Percentiles rank a stretch among this genome's conserved stretches.
Conservation (phyloP, 2,329 filamentous ascomycete species). For the Drechslera avenae region DNA sequence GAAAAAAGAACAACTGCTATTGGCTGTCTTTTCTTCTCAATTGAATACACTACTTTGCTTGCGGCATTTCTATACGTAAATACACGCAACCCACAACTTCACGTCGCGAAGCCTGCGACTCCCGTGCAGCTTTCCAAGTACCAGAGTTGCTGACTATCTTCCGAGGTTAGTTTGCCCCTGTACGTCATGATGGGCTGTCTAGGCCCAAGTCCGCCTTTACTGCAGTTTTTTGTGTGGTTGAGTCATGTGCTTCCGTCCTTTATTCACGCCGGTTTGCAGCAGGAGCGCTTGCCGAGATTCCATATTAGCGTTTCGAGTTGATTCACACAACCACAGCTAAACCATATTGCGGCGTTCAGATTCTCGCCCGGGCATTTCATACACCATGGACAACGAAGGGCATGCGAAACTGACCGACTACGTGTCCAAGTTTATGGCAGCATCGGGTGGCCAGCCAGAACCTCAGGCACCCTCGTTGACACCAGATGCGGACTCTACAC, state of each 20-base stretch:
- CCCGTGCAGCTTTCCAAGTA: too few relatives aligned
- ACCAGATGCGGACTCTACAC: background rate
- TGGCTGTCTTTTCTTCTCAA: slow-evolving; percentile 6
- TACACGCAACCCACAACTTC: background rate
- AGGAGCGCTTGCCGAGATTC: slow-evolving; percentile 23
- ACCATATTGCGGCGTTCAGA: background rate
- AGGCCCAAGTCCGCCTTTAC: slow-evolving; percentile 3
- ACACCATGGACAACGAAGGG: slow-evolving; percentile 16
- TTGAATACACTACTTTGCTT: background rate
- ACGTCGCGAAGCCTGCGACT: background rate
- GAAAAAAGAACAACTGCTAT: slow-evolving; percentile 21
- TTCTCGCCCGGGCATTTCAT: background rate
- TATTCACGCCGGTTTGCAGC: slow-evolving; percentile 26
- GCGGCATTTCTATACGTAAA: background rate
- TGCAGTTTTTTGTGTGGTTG: slow-evolving; percentile 18
- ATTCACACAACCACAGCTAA: slow-evolving; percentile 18
- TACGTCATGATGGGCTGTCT: slow-evolving; percentile 1
- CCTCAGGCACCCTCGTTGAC: background rate
- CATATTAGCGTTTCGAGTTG: slow-evolving; percentile 24
- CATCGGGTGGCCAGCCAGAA: slow-evolving; percentile 6
- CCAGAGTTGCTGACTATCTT: background rate
- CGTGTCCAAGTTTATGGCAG: slow-evolving; percentile 16
- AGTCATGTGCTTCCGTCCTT: slow-evolving; percentile 29
- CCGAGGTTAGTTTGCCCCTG: background rate
- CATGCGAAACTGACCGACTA: slow-evolving; percentile 19